Percentiles rank a stretch among this genome's conserved stretches.
Evolutionary conservation across 202 grass and related monocot genomes (phyloP).

Genomic region (Cymbopogon flexuosus): DNA sequence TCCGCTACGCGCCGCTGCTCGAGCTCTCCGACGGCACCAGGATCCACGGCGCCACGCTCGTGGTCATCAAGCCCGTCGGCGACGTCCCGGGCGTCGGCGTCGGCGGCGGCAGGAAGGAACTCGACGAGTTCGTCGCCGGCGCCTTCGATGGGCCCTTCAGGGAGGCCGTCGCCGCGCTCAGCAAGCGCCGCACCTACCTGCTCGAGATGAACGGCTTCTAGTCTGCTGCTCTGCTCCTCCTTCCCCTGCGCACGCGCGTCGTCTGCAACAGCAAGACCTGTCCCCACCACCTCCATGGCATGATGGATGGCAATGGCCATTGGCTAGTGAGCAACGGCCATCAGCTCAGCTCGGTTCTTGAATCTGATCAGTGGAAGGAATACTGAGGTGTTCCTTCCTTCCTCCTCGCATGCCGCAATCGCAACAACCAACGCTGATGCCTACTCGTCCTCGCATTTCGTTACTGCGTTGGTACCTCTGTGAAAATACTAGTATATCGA

Average conservation of each 20-base stretch:
- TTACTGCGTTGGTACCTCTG: slow-evolving; percentile 39
- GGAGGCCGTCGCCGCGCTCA: slow-evolving; percentile 65
- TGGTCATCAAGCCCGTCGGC: slow-evolving; percentile 77
- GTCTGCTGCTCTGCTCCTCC: background rate
- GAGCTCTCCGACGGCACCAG: slow-evolving; percentile 70
- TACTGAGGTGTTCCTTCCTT: slow-evolving; percentile 21
- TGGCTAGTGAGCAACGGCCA: slow-evolving; percentile 1
- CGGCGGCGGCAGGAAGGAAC: slow-evolving; percentile 53
- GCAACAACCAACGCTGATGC: slow-evolving; percentile 24
- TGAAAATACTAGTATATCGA: slow-evolving; percentile 27
- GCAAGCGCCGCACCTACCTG: slow-evolving; percentile 84
- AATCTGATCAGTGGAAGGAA: background rate
- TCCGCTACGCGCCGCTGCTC: slow-evolving; percentile 76
- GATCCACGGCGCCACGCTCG: slow-evolving; percentile 89
- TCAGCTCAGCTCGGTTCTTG: background rate
- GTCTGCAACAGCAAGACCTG: background rate
- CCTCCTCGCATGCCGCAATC: background rate
- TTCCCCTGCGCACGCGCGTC: background rate
- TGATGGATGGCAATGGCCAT: background rate
- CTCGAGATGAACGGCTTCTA: slow-evolving; percentile 99
- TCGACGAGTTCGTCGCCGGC: slow-evolving; percentile 56
- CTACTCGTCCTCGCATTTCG: background rate
- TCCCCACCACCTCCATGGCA: background rate
- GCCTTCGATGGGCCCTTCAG: slow-evolving; percentile 69
- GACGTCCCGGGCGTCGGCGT: slow-evolving; percentile 38